These are phyloP conservation scores for Phytopythium cucurbitacearum DNA, from an alignment of 352 stramenopile species.

Conservation along the genomic window DNA sequence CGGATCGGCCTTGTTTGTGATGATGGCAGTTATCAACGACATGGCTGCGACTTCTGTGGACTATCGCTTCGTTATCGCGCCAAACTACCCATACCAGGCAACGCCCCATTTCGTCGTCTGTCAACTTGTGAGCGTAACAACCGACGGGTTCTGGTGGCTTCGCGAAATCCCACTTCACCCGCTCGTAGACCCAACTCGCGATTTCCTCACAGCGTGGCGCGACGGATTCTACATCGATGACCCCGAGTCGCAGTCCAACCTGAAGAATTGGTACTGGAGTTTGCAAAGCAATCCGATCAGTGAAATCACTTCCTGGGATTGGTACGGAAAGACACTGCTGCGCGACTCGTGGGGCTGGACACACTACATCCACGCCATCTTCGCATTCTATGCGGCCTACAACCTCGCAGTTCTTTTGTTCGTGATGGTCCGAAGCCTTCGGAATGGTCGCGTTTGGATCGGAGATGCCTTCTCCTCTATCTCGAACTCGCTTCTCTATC, in stretches of 20 bases:
- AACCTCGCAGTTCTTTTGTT: constrained; percentile 22
- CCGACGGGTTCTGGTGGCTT: constrained; percentile 17
- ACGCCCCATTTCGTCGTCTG: constrained; percentile 20
- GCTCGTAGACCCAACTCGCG: constrained; percentile 12
- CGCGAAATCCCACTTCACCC: constrained; percentile 9
- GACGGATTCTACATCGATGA: constrained; percentile 29
- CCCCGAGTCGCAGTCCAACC: constrained; percentile 32
- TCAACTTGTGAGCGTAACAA: constrained; percentile 11
- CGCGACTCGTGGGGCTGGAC: constrained; percentile 44
- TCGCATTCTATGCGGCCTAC: constrained; percentile 21
- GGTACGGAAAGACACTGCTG: constrained; percentile 23
- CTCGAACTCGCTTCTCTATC: constrained; percentile 25
- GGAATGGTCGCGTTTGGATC: constrained; percentile 28
- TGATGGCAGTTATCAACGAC: constrained; percentile 20
- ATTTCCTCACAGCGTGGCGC: constrained; percentile 21
- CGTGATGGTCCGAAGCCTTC: constrained; percentile 25
- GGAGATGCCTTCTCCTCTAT: constrained; percentile 33
- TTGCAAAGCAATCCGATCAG: constrained; percentile 13
- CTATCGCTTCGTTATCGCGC: constrained; percentile 20
- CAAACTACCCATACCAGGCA: constrained; percentile 23
- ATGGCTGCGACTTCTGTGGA: constrained; percentile 12
- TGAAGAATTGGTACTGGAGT: constrained; percentile 23
- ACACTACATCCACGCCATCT: constrained; percentile 27
- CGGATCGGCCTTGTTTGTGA: constrained; percentile 11
- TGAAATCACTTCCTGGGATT: constrained; percentile 21